Evolutionary conservation across 1,284 basidiomycete species (phyloP).

Genomic region (Kwoniella shivajii): DNA sequence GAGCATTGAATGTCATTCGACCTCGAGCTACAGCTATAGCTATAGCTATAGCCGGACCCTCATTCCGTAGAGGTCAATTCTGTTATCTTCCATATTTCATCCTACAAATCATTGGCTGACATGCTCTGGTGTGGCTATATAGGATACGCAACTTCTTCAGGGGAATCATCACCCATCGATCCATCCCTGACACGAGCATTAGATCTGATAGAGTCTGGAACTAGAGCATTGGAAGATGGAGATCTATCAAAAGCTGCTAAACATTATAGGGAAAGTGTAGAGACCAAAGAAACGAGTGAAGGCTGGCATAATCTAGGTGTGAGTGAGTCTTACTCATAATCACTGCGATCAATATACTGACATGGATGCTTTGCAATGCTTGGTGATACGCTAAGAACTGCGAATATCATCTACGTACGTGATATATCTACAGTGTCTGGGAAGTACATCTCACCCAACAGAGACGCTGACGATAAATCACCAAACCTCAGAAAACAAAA

Average conservation of each 20-base stretch:
- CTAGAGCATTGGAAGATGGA: slow-evolving; percentile 83
- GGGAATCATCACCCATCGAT: slow-evolving; percentile 75
- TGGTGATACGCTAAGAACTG: too few relatives aligned
- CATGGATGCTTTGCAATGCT: too few relatives aligned
- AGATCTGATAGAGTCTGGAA: slow-evolving; percentile 81
- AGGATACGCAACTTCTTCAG: slow-evolving; percentile 84
- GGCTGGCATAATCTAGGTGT: slow-evolving; percentile 54
- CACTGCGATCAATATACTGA: too few relatives aligned
- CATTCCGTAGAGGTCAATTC: too few relatives aligned
- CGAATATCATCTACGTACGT: slow-evolving; percentile 50
- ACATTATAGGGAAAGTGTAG: slow-evolving; percentile 76
- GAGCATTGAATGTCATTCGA: too few relatives aligned
- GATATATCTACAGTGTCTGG: too few relatives aligned
- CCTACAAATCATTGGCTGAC: not conserved
- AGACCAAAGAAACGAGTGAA: slow-evolving; percentile 72
- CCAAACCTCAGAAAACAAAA: slow-evolving; percentile 83
- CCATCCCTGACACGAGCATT: slow-evolving; percentile 81
- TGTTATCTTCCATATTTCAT: not conserved
- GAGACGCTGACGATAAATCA: too few relatives aligned
- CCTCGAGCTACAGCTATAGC: too few relatives aligned
- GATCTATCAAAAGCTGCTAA: slow-evolving; percentile 78
- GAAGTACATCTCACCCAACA: too few relatives aligned
- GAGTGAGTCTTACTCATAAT: slow-evolving; percentile 17
- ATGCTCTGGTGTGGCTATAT: not conserved
- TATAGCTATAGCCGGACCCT: too few relatives aligned